phyloP scores from a whole-genome alignment of 345 rosid species.

The Salix dunnii region DNA sequence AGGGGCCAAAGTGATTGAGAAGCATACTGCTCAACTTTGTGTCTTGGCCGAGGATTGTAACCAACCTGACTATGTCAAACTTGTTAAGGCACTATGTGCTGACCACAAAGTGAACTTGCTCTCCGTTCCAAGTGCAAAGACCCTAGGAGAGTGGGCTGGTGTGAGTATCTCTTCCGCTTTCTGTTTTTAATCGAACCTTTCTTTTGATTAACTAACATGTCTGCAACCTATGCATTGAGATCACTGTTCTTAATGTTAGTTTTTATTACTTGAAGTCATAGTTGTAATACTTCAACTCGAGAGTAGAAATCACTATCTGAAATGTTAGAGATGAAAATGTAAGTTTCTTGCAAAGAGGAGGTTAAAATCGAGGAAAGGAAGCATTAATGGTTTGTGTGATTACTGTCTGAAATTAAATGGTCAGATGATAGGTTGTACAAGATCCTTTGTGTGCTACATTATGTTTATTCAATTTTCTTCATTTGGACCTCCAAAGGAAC shows the following conservation, averaged over 20 bases:
- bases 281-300: not conserved
- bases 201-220: not conserved
- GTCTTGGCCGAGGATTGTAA: conserved; percentile 84
- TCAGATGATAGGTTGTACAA: not conserved
- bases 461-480: not conserved
- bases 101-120: conserved; percentile 62
- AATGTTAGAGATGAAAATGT: not conserved
- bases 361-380: not conserved
- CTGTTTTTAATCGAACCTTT: not conserved
- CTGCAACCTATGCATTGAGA: not conserved
- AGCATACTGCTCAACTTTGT: conserved; percentile 66
- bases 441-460: not conserved
- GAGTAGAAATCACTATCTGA: not conserved
- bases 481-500: not conserved
- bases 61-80: conserved; percentile 76
- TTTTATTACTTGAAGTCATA: not conserved
- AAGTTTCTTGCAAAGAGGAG: not conserved
- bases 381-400: not conserved
- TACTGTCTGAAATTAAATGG: not conserved
- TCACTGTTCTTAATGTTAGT: not conserved
- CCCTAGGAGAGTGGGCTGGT: conserved; percentile 94
- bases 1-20: conserved; percentile 72
- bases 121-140: conserved; percentile 74
- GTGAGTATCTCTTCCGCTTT: conserved; percentile 36
- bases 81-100: conserved; percentile 74